These are phyloP conservation scores for Pleurotus sapidus DNA, from an alignment of 768 basidiomycete genomes.

Conservation along the genomic window DNA sequence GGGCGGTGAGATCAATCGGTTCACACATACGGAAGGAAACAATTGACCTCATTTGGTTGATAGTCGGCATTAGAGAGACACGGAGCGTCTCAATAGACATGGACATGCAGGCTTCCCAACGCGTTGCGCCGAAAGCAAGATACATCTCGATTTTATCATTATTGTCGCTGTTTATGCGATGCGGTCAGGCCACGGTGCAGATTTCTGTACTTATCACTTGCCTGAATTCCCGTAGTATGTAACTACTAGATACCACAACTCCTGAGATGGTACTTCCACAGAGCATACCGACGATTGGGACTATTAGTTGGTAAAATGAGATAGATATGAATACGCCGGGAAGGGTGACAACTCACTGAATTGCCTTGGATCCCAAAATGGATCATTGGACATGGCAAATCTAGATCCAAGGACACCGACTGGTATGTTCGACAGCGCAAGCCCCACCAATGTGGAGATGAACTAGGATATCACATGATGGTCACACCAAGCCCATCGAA, in stretches of 20 bases:
- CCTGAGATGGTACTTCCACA: slow-evolving; percentile 78
- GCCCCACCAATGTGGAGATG: slow-evolving; percentile 57
- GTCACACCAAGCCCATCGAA: no score
- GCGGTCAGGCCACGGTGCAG: not conserved
- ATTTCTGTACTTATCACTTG: slow-evolving; percentile 25
- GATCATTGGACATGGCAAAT: slow-evolving; percentile 72
- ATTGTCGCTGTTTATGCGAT: slow-evolving; percentile 59
- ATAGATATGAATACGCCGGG: not conserved
- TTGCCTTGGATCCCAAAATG: slow-evolving; percentile 84
- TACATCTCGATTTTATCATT: slow-evolving; percentile 83
- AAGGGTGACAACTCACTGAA: slow-evolving; percentile 51
- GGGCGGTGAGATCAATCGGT: not conserved
- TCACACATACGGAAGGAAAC: not conserved
- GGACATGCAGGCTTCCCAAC: slow-evolving; percentile 81
- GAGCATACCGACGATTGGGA: slow-evolving; percentile 85
- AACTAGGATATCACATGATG: slow-evolving; percentile 39
- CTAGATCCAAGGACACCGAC: slow-evolving; percentile 73
- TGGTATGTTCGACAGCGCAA: slow-evolving; percentile 76
- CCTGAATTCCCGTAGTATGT: slow-evolving; percentile 73
- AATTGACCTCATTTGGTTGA: slow-evolving; percentile 81
- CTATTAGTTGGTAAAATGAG: slow-evolving; percentile 29
- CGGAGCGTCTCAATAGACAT: slow-evolving; percentile 75
- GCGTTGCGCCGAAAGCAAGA: slow-evolving; percentile 81
- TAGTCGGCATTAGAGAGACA: slow-evolving; percentile 74
- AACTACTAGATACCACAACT: slow-evolving; percentile 66